A percentile compares a stretch with the other conserved stretches of the same genome.
phyloP scores from a whole-genome alignment of 2,329 filamentous ascomycete genomes.

The Orbilia oligospora region DNA sequence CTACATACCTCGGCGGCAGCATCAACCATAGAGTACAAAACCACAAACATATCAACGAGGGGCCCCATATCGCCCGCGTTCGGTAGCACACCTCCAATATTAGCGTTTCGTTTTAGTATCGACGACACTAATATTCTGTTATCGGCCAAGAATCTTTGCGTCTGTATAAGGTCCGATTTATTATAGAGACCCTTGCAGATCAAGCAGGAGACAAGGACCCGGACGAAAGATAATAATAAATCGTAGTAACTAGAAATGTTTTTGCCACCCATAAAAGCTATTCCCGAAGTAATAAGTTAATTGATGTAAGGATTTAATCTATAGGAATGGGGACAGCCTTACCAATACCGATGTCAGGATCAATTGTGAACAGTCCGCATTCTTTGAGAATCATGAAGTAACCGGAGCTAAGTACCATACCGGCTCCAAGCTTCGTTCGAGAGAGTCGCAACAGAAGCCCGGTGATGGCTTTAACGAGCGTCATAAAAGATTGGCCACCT shows the following conservation, averaged over 20 bases:
- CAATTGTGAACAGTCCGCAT: conserved; percentile 87
- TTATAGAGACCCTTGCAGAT: conserved; percentile 87
- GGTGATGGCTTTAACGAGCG: conserved; percentile 80
- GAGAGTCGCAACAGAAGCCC: conserved; percentile 86
- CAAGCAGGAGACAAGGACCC: conserved; percentile 85
- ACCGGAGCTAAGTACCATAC: conserved; percentile 88
- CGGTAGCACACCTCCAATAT: conserved; percentile 74
- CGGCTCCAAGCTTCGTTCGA: conserved; percentile 86
- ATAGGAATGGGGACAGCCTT: conserved; percentile 63
- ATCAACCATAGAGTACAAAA: conserved; percentile 84
- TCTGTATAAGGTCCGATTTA: conserved; percentile 78
- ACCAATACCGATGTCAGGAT: conserved; percentile 90
- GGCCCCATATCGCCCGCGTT: conserved; percentile 78
- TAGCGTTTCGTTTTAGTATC: conserved; percentile 89
- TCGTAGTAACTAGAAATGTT: conserved; percentile 86
- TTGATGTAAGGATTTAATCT: not conserved
- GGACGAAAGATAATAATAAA: conserved; percentile 82
- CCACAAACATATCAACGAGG: conserved; percentile 85
- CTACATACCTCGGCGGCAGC: conserved; percentile 86
- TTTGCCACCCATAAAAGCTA: conserved; percentile 74
- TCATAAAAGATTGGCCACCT: conserved; percentile 73
- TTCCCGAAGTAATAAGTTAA: conserved; percentile 28
- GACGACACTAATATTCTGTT: conserved; percentile 88
- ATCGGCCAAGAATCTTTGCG: conserved; percentile 82
- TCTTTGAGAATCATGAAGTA: conserved; percentile 85